phyloP scores from a whole-genome alignment of 2,329 filamentous ascomycete genomes.

The Pestalotiopsis sp. region DNA sequence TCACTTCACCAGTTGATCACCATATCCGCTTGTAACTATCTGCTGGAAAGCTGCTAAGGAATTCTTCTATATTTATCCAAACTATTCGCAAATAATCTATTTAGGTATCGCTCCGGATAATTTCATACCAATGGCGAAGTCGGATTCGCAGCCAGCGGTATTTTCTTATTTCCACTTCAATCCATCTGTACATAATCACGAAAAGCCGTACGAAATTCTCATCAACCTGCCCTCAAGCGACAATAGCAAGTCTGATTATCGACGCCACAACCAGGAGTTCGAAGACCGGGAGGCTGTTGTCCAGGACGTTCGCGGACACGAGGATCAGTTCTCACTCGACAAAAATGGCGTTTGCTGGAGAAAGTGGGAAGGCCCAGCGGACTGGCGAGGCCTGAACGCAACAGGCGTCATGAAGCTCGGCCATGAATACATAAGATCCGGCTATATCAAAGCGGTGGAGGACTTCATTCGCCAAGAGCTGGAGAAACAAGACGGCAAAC shows the following conservation, averaged over 20 bases:
- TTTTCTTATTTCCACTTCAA: neutral
- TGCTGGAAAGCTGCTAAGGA: no score
- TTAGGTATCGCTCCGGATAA: no score
- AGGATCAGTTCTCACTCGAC: neutral
- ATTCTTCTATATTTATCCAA: no score
- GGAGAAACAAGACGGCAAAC: neutral
- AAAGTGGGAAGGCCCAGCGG: neutral
- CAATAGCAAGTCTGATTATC: neutral
- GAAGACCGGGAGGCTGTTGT: neutral
- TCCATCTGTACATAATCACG: neutral
- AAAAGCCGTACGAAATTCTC: neutral
- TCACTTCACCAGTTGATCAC: no score
- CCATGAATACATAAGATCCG: neutral
- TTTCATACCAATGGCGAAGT: neutral
- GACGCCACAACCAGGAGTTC: neutral
- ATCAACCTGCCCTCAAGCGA: neutral
- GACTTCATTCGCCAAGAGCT: neutral
- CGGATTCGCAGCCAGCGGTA: neutral
- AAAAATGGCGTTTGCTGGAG: neutral
- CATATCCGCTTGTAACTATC: no score
- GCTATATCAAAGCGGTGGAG: neutral
- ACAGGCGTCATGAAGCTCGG: neutral
- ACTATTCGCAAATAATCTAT: no score
- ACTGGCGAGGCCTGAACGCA: neutral
- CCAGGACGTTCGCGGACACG: neutral